Conservation (phyloP, 768 basidiomycete genomes). For the Pleurotus tuber-regium region DNA sequence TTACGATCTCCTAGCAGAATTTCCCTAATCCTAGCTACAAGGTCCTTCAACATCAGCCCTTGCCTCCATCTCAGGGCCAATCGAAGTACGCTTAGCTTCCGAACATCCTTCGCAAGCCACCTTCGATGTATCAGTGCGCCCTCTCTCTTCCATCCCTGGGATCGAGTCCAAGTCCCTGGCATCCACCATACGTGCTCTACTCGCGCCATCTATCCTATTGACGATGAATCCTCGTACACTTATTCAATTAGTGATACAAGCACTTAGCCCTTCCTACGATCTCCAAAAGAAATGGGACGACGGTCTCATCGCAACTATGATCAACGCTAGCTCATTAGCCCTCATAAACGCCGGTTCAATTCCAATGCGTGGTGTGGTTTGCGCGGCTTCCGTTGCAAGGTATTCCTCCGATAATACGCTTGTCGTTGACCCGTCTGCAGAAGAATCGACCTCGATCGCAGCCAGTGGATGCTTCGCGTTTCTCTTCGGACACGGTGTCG, state of each 20-base stretch:
- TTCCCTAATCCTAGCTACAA: constrained; percentile 15
- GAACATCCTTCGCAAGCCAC: constrained; percentile 74
- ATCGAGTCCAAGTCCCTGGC: constrained; percentile 65
- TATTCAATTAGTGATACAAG: constrained; percentile 76
- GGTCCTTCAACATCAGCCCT: constrained; percentile 42
- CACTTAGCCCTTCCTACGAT: constrained; percentile 33
- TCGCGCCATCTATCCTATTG: constrained; percentile 66
- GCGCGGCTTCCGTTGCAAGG: constrained; percentile 57
- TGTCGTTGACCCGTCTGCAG: constrained; percentile 51
- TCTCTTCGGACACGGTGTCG: constrained; percentile 36
- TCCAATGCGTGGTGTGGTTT: constrained; percentile 73
- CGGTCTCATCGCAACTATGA: constrained; percentile 55
- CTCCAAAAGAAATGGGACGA: constrained; percentile 29
- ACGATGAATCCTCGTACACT: constrained; percentile 68
- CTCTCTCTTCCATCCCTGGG: constrained; percentile 65
- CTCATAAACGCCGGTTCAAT: constrained; percentile 68
- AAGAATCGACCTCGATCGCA: constrained; percentile 32
- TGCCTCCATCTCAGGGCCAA: constrained; percentile 78
- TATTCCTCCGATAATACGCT: constrained; percentile 24
- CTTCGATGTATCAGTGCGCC: constrained; percentile 72
- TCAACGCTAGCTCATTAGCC: constrained; percentile 71
- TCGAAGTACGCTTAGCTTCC: constrained; percentile 65
- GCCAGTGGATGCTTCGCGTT: constrained; percentile 73
- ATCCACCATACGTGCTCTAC: constrained; percentile 48
- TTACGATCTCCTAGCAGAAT: constrained; percentile 7